Percentiles rank a stretch among this genome's conserved stretches.
Conservation (phyloP, 2,329 filamentous ascomycete genomes). For the Hypoxylon sp. region DNA sequence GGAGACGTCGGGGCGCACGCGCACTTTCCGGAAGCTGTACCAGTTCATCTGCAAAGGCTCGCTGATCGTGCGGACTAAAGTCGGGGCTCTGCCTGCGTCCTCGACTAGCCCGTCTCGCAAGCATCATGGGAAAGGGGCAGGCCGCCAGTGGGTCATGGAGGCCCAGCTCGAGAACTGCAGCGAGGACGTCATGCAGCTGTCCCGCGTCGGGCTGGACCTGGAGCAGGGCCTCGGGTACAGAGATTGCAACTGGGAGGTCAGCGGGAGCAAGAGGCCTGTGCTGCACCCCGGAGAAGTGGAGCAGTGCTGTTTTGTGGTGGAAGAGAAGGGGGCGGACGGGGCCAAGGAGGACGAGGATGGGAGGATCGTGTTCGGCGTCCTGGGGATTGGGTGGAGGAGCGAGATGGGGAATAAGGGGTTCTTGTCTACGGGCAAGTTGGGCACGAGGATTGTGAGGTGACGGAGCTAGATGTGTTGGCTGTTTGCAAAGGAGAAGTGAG, state of each 20-base stretch:
- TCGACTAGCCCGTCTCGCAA: constrained; percentile 37
- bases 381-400: constrained; percentile 89
- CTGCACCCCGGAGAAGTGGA: constrained; percentile 73
- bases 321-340: constrained; percentile 54
- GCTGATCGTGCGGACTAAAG: constrained; percentile 90
- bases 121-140: constrained; percentile 22
- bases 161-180: constrained; percentile 96
- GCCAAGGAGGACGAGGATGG: constrained; percentile 67
- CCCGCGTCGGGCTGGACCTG: constrained; percentile 70
- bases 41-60: constrained; percentile 95
- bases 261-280: constrained; percentile 62
- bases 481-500: background rate
- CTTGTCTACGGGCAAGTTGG: constrained; percentile 86
- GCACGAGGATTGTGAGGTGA: constrained; percentile 60
- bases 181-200: constrained; percentile 83
- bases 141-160: constrained; percentile 79
- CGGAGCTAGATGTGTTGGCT: background rate
- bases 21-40: constrained; percentile 95
- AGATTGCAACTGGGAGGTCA: constrained; percentile 69
- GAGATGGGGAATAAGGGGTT: constrained; percentile 91
- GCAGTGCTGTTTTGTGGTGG: constrained; percentile 74
- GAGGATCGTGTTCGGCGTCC: constrained; percentile 78
- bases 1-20: constrained; percentile 75
- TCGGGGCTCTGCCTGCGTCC: constrained; percentile 70
- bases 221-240: constrained; percentile 63